Percentiles rank a stretch among this genome's conserved stretches.
phyloP scores from a whole-genome alignment of 495 filamentous ascomycete genomes.

The Penicillium simplicissimum region DNA sequence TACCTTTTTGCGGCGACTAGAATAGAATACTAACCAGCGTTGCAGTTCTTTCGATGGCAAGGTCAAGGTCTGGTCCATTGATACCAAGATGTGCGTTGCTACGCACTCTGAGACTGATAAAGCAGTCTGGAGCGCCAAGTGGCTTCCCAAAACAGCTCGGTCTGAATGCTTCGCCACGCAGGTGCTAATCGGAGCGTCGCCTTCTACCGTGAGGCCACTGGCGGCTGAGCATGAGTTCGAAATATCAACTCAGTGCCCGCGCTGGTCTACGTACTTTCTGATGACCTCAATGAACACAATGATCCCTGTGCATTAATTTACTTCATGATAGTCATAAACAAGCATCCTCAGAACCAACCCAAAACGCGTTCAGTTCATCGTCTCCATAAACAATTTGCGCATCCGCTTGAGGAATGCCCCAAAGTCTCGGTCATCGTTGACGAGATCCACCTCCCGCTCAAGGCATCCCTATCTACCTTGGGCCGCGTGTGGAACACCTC shows the following conservation, averaged over 20 bases:
- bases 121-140: conserved; percentile 81
- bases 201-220: conserved; percentile 91
- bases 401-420: conserved; percentile 84
- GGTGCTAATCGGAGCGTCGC: conserved; percentile 78
- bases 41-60: conserved; percentile 83
- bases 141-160: conserved; percentile 75
- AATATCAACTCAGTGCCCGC: neutral
- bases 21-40: conserved; percentile 14
- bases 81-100: conserved; percentile 79
- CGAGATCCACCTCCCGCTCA: conserved; percentile 68
- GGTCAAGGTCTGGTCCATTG: conserved; percentile 91
- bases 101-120: conserved; percentile 90
- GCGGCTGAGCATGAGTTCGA: conserved; percentile 38
- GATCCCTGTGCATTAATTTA: conserved; percentile 15
- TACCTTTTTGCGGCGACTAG: neutral
- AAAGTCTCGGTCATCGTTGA: conserved; percentile 83
- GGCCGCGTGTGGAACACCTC: conserved; percentile 75
- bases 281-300: conserved; percentile 18
- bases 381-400: conserved; percentile 76
- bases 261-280: conserved; percentile 12
- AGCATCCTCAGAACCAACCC: conserved; percentile 14
- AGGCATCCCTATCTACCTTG: conserved; percentile 71
- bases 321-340: conserved; percentile 23
- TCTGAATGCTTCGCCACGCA: conserved; percentile 87
- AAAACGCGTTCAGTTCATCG: conserved; percentile 45